Evolutionary conservation across 2,329 filamentous ascomycete genomes (phyloP).

Genomic region (Huntiella savannae): DNA sequence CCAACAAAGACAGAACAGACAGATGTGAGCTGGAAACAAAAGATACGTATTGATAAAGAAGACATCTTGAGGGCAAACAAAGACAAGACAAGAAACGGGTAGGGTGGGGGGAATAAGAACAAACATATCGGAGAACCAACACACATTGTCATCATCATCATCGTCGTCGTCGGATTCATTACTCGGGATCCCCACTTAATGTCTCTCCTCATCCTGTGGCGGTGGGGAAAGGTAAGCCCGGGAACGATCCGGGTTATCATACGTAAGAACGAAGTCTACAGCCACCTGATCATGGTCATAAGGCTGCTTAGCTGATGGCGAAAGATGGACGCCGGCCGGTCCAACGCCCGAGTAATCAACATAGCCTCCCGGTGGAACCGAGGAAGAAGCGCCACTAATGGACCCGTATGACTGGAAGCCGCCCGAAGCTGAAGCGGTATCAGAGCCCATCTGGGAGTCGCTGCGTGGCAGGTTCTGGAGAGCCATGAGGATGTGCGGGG

Average conservation of each 20-base stretch:
- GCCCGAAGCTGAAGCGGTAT: too few relatives aligned
- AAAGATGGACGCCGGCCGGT: too few relatives aligned
- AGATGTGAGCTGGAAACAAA: too few relatives aligned
- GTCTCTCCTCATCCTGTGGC: slow-evolving; percentile 20
- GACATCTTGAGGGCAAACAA: neutral
- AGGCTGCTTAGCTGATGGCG: neutral
- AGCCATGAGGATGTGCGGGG: slow-evolving; percentile 10
- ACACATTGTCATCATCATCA: neutral
- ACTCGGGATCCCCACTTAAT: neutral
- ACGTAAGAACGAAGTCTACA: slow-evolving; percentile 84
- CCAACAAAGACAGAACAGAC: too few relatives aligned
- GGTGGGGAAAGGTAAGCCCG: slow-evolving; percentile 45
- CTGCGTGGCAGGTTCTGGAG: slow-evolving; percentile 21
- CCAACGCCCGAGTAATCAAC: slow-evolving; percentile 12
- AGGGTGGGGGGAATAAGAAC: neutral
- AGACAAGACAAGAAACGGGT: neutral
- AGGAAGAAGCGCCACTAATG: slow-evolving; percentile 24
- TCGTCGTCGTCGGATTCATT: neutral
- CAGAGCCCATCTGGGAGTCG: slow-evolving; percentile 22
- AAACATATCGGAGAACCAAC: too few relatives aligned
- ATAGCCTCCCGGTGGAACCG: slow-evolving; percentile 18
- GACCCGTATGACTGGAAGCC: slow-evolving; percentile 26
- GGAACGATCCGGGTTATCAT: slow-evolving; percentile 37
- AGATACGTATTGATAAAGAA: too few relatives aligned
- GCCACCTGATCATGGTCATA: slow-evolving; percentile 65